Percentiles rank a stretch among this genome's conserved stretches.
Evolutionary conservation across 1,139 yeast species (phyloP).

Genomic region (Casaregolazyma suthepensis): DNA sequence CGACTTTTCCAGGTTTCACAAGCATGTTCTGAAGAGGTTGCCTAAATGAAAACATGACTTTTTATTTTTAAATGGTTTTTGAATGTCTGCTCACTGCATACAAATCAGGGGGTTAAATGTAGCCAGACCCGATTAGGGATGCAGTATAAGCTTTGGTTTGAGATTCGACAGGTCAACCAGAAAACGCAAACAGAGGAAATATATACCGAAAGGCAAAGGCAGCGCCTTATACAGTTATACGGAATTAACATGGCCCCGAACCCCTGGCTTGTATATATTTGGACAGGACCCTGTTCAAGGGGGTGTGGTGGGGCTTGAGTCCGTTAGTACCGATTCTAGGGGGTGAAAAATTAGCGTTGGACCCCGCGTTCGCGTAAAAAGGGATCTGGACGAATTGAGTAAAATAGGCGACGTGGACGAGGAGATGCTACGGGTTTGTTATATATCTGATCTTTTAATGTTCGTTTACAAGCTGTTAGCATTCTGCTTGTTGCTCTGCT

Average conservation of each 20-base stretch:
- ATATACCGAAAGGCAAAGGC: background rate
- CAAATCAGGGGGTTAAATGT: background rate
- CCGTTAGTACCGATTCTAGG: background rate
- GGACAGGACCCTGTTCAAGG: background rate
- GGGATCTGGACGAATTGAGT: background rate
- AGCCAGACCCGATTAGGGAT: background rate
- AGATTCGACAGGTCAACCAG: background rate
- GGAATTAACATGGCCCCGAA: background rate
- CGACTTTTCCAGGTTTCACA: constrained; percentile 24
- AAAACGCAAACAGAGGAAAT: background rate
- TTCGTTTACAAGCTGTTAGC: background rate
- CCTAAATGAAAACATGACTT: constrained; percentile 6
- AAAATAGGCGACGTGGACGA: background rate
- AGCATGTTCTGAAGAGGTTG: constrained; percentile 12
- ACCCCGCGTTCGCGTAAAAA: background rate
- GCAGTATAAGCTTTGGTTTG: background rate
- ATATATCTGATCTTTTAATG: background rate
- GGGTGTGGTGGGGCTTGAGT: background rate
- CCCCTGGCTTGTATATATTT: background rate
- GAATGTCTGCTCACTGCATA: background rate
- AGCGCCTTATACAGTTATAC: background rate
- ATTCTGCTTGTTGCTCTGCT: background rate
- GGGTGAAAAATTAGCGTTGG: background rate
- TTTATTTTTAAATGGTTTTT: background rate
- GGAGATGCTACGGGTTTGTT: background rate